A percentile compares a stretch with the other conserved stretches of the same genome.
phyloP scores from a whole-genome alignment of 2,329 filamentous ascomycete species.

The Ustulina deusta region DNA sequence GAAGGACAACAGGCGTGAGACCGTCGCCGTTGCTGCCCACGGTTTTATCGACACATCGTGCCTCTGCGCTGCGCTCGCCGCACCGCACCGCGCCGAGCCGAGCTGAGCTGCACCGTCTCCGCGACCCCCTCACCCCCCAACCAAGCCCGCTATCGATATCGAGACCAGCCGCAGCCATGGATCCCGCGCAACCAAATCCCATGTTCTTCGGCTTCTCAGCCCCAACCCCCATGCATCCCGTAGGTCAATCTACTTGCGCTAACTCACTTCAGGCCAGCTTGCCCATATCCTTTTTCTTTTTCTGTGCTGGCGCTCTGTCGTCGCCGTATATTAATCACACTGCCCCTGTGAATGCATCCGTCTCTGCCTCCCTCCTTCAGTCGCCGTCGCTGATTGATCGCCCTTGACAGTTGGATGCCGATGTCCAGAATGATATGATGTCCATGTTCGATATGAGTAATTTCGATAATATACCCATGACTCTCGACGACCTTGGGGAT shows the following conservation, averaged over 20 bases:
- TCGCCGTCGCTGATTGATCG: conserved; percentile 28
- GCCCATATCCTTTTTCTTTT: neutral
- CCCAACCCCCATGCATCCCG: conserved; percentile 47
- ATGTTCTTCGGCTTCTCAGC: conserved; percentile 55
- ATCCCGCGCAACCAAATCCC: conserved; percentile 50
- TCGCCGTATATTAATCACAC: neutral
- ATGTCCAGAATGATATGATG: conserved; percentile 49
- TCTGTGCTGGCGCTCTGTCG: neutral
- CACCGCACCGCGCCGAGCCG: conserved; percentile 1
- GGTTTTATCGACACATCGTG: conserved; percentile 6
- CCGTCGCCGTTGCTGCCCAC: conserved; percentile 9
- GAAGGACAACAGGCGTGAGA: conserved; percentile 10
- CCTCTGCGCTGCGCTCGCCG: neutral
- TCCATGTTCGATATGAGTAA: conserved; percentile 48
- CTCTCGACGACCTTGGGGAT: conserved; percentile 47
- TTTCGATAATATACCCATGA: conserved; percentile 49
- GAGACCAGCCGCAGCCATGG: conserved; percentile 41
- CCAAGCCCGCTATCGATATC: conserved; percentile 34
- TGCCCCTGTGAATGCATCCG: neutral
- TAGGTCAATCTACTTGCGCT: conserved; percentile 42
- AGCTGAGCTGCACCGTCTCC: conserved; percentile 25
- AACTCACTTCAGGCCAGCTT: conserved; percentile 13
- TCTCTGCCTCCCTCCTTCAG: neutral
- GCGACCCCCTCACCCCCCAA: neutral
- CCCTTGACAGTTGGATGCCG: conserved; percentile 44